Base-by-base conservation (phyloP, 352 stramenopile genomes). In the Bremia lactucae region DNA sequence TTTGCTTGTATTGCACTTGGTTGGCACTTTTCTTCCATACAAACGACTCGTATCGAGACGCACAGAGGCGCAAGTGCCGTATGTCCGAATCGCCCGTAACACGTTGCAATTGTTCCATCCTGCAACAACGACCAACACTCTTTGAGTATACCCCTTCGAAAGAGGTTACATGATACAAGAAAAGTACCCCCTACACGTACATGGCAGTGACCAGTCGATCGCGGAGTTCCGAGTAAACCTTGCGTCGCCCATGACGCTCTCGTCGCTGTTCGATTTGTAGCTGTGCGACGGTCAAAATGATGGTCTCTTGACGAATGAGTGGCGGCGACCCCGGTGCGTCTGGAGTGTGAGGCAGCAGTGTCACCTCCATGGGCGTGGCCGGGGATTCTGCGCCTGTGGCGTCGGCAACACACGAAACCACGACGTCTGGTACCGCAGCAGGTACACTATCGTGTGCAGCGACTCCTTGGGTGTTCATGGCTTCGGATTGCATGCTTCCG, bases 11-110 rank as follows among this genome's bases (percentile, higher is more conserved):
- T 46, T 83, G 65, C 19, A 86, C 63, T 42, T 81, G 64, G 33
- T 71, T 82, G 1, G 57, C 62, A 35, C 70, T 81, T 39, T 72
- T 81, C 45, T 80, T 70, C 73, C 70, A 83, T 18, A 83, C 73
- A 21, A 77, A 72, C 42, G 68, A 78, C 48, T 86, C 73, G 46
- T 86, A 86, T 11, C 71, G 55, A 2, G 70, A 63, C 18, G 73
- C 73, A 23, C 70, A 86, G 44, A 70, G 63, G 21, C 73, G 55
- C 40, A 86, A 36, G 20, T 83, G 70, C n/a, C 64, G 64, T 7
- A 55, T 29, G 31, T 83, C 62, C 1, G 56, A 52, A 26, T 72
- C 63, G 2, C 70, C 73, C 18, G 69, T 79, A 37, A 83, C 74
- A n/a, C 73, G 54, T 37, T 70, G 60, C 35, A 86, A 55, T 41